A percentile compares a stretch with the other conserved stretches of the same genome.
Conservation (phyloP, 305 asterid genomes). For the Plantago coronopus region DNA sequence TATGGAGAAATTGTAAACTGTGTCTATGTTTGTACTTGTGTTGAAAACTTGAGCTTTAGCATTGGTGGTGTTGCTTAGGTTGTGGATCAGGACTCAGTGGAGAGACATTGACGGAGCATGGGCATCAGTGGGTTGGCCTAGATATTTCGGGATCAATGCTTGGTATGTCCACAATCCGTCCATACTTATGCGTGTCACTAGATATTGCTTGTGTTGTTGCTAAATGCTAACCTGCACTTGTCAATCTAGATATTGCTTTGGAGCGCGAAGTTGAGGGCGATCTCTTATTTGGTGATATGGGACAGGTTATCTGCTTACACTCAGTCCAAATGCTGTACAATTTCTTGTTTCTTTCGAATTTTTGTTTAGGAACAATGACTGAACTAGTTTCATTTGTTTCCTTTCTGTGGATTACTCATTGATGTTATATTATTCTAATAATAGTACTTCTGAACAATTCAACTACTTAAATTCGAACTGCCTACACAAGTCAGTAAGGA, state of each 20-base stretch:
- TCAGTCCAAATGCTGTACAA: not conserved
- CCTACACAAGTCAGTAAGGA: too few relatives aligned
- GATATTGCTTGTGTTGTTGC: constrained; percentile 6
- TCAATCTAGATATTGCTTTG: constrained; percentile 61
- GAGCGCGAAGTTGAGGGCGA: constrained; percentile 95
- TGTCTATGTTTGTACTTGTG: not conserved
- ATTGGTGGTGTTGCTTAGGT: constrained; percentile 38
- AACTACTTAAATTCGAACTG: too few relatives aligned
- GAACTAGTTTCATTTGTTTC: not conserved
- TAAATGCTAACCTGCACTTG: constrained; percentile 15
- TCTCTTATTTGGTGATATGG: constrained; percentile 85
- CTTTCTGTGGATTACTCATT: not conserved
- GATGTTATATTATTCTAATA: too few relatives aligned
- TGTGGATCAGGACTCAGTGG: constrained; percentile 98
- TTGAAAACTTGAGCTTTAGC: not conserved
- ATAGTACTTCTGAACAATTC: too few relatives aligned
- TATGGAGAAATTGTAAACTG: not conserved
- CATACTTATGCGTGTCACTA: constrained; percentile 2
- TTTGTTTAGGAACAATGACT: not conserved
- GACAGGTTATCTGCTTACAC: constrained; percentile 49
- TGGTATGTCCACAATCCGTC: constrained; percentile 30
- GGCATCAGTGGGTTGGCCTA: constrained; percentile 91
- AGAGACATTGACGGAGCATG: constrained; percentile 76
- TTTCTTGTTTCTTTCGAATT: not conserved
- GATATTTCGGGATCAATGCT: constrained; percentile 93